Evolutionary conservation across 768 basidiomycete species (phyloP), one percentile per base, ranked within the genome.

Genomic region (Pleurotus djamor): DNA sequence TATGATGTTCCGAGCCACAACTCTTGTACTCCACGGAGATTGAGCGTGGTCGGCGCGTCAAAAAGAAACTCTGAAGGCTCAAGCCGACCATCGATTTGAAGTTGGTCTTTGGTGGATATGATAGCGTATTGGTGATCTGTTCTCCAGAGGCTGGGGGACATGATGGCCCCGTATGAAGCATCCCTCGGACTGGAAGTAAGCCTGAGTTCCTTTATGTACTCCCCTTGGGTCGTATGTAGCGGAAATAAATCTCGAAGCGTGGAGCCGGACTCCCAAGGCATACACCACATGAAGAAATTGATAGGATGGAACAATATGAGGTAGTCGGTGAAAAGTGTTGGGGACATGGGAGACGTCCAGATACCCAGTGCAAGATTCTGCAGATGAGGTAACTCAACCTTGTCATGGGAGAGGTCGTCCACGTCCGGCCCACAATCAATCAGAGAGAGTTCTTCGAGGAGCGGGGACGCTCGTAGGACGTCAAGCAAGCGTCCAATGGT

Each of bases 291-390:
- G 54, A 17, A 56, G 41, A 56, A 56, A 4, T 44, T 17, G 16
- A 56, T 56, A 5, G 54, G 54, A 32, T 56, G 54, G n/a, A 44
- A 47, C 32, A 58, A 37, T 9, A 58, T 34, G 17, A 58, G 57
- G n/a, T 48, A 48, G 4, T 48, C 44, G n/a, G 48, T 28, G 34
- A 58, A 58, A 21, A 14, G 5, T 17, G 57, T 7, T 28, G 48
- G 21, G 12, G 34, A 8, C 8, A 36, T 49, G 16, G 17, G 5
- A 3, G 57, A n/a, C 13, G 13, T 32, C 57, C 57, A 58, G 9
- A 17, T 4, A 6, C 45, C 44, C 5, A 58, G 7, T 16, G 32
- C 14, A 12, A 58, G 33, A 10, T 8, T 48, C 13, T 47, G 57
- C 16, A 58, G 57, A 37, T 38, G 13, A 6, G 33, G 33, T 34